Evolutionary conservation across 306 rosid genomes (phyloP).

Genomic region (Rosa persica): DNA sequence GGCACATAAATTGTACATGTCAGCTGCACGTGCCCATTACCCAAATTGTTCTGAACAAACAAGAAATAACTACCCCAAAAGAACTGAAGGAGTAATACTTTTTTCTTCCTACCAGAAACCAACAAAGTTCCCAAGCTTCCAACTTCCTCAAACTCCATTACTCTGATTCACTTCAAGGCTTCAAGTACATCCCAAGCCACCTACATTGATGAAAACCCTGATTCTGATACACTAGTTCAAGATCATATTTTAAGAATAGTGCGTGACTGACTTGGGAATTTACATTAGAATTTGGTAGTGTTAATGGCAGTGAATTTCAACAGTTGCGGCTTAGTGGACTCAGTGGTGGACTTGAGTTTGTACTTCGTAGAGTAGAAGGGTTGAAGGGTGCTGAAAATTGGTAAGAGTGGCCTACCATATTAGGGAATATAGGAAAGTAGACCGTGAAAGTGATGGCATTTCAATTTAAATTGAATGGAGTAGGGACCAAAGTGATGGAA

Average conservation of each 20-base stretch:
- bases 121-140: neutral
- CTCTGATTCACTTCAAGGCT: neutral
- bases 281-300: neutral
- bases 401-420: slow-evolving; percentile 23
- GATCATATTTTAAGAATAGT: no score
- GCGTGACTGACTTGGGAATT: neutral
- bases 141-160: neutral
- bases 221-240: neutral
- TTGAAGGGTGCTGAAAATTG: neutral
- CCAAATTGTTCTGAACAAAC: neutral
- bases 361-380: neutral
- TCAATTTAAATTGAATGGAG: neutral
- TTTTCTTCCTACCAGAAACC: neutral
- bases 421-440: slow-evolving; percentile 1
- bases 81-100: neutral
- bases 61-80: neutral
- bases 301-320: neutral
- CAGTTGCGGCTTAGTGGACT: slow-evolving; percentile 12
- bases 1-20: neutral
- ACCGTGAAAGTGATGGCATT: slow-evolving; percentile 10
- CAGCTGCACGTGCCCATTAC: neutral
- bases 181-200: neutral
- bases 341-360: neutral
- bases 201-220: neutral
- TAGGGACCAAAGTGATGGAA: slow-evolving; percentile 13